Conservation (phyloP, 352 stramenopile species). For the Phytophthora niederhauseri region DNA sequence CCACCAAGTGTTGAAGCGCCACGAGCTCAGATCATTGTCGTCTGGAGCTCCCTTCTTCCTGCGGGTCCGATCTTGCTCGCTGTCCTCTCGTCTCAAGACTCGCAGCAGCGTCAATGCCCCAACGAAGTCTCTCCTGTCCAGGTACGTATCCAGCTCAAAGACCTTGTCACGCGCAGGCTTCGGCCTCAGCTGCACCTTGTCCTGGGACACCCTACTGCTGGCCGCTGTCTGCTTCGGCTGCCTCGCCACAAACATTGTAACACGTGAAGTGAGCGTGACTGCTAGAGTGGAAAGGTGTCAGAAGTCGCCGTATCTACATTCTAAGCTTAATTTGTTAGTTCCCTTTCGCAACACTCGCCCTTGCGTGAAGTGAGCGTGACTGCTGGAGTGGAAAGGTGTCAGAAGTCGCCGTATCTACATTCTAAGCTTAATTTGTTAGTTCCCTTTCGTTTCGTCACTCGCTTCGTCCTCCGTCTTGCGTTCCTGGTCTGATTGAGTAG, state of each 20-base stretch:
- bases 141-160: conserved; percentile 50
- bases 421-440: conserved; percentile 1
- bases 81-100: conserved; percentile 23
- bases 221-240: conserved; percentile 7
- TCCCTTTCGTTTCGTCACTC: conserved; percentile 41
- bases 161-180: conserved; percentile 10
- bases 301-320: conserved; percentile 29
- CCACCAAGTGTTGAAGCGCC: conserved; percentile 62
- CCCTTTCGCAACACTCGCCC: no score
- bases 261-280: conserved; percentile 7
- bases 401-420: conserved; percentile 29
- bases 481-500: neutral
- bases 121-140: conserved; percentile 51
- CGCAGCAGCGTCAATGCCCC: conserved; percentile 52
- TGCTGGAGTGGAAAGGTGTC: conserved; percentile 3
- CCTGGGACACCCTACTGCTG: neutral
- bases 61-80: conserved; percentile 24
- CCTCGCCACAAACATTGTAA: conserved; percentile 34
- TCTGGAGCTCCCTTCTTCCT: conserved; percentile 1
- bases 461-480: conserved; percentile 9
- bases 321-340: neutral
- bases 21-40: conserved; percentile 8
- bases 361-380: conserved; percentile 5
- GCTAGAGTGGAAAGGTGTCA: conserved; percentile 3
- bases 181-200: conserved; percentile 9